Base-by-base conservation (phyloP, 176 grass and related monocot genomes). In the Guadua angustifolia region DNA sequence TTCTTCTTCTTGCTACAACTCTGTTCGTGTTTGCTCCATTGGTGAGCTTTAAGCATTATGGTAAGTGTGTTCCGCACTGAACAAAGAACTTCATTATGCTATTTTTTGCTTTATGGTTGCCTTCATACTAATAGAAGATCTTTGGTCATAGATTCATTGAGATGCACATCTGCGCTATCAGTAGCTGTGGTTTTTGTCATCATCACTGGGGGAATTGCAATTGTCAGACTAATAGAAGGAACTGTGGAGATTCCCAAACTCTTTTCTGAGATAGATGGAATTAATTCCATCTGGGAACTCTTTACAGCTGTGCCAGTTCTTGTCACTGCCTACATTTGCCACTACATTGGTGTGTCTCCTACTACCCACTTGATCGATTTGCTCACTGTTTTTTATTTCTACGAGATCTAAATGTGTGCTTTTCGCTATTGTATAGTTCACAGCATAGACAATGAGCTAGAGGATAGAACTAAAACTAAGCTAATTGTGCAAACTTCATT, bases 251-350 rank as follows among this genome's bases (percentile, higher is more conserved):
- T 91, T 55, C 95, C 95, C 17, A 88, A 90, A 84, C 78, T 97
- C 4, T 91, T 97, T 66, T 90, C 95, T 29, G 44, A 91, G 21
- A 60, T 94, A 76, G 81, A 91, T 69, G 90, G 90, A 71, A 50
- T 89, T 33, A 69, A 40, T 67, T 92, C 92, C 2, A 29, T 94
- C 21, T 94, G 86, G 92, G 56, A 89, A 36, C 79, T 98, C 77
- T 98, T 98, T 76, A 98, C 96, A 66, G 87, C 89, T n/a, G 93
- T 94, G 24, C 96, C 96, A 21, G 80, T 98, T 83, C 87, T 95
- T 69, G 96, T 98, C 79, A 98, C 96, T 50, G 96, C 96, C 29
- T 98, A 90, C 3, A 87, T 98, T 60, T 98, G 96, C 80, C 96
- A 98, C 69, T 98, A 98, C 49, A 98, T 95, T 71, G 96, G 96